Evolutionary conservation across 1,284 basidiomycete genomes (phyloP).

Genomic region (Volvariella surrecta): DNA sequence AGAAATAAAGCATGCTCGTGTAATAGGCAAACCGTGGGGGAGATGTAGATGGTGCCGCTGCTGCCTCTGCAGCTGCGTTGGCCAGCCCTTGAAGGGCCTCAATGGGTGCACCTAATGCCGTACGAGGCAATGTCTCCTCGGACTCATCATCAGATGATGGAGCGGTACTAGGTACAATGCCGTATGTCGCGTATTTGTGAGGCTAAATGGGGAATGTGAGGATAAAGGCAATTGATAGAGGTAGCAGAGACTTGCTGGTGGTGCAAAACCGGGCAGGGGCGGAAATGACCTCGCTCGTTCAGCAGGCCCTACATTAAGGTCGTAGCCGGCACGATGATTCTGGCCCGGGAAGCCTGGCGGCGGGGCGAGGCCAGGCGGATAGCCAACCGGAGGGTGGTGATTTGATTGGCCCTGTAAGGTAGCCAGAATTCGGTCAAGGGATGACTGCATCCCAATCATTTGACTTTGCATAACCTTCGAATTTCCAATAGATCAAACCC

Average conservation of each 20-base stretch:
- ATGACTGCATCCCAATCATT: constrained; percentile 86
- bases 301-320: constrained; percentile 20
- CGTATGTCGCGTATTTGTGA: constrained; percentile 87
- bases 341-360: constrained; percentile 20
- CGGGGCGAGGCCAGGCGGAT: constrained; percentile 16
- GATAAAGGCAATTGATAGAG: constrained; percentile 10
- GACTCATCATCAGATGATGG: constrained; percentile 84
- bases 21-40: constrained; percentile 35
- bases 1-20: constrained; percentile 6
- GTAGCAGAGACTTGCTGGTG: constrained; percentile 54
- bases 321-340: constrained; percentile 28
- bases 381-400: constrained; percentile 20
- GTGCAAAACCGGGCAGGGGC: constrained; percentile 82
- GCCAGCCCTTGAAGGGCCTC: constrained; percentile 89
- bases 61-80: constrained; percentile 89
- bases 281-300: constrained; percentile 50
- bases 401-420: constrained; percentile 48
- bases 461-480: constrained; percentile 78
- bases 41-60: constrained; percentile 53
- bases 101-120: constrained; percentile 82
- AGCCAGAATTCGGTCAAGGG: constrained; percentile 69
- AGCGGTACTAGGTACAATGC: constrained; percentile 74
- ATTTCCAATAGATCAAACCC: not conserved
- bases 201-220: constrained; percentile 36
- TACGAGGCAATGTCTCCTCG: constrained; percentile 76